These are phyloP conservation scores for Elsinoe ampelina DNA, from an alignment of 2,329 filamentous ascomycete genomes.

Conservation along the genomic window DNA sequence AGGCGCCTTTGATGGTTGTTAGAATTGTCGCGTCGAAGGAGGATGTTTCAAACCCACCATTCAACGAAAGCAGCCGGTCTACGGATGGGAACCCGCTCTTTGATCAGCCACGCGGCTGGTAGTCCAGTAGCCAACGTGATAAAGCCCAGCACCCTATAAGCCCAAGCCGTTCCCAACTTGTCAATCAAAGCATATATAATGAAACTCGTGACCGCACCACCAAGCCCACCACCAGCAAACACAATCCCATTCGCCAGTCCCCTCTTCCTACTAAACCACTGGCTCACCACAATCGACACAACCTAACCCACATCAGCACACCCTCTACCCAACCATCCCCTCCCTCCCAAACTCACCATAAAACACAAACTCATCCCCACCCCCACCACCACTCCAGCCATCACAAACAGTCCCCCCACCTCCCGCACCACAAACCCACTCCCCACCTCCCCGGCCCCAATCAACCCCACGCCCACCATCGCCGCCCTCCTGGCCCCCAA, in stretches of 20 bases:
- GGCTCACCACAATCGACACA: background rate
- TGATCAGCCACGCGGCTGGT: conserved; percentile 47
- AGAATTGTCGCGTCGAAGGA: conserved; percentile 4
- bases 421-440: conserved; percentile 40
- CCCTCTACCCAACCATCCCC: background rate
- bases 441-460: conserved; percentile 42
- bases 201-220: conserved; percentile 3
- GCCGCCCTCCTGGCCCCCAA: conserved; percentile 42
- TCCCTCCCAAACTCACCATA: background rate
- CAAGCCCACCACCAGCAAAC: conserved; percentile 29
- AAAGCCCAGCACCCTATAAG: conserved; percentile 46
- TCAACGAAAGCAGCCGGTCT: background rate
- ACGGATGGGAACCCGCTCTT: conserved; percentile 34
- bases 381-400: conserved; percentile 40
- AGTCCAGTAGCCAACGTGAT: conserved; percentile 45
- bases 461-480: conserved; percentile 41
- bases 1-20: conserved; percentile 33
- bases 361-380: conserved; percentile 27
- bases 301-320: background rate
- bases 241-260: conserved; percentile 40
- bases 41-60: conserved; percentile 6
- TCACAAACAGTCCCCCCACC: conserved; percentile 41
- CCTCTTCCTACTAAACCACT: conserved; percentile 38
- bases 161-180: conserved; percentile 41
- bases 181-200: conserved; percentile 24